Base-by-base conservation (phyloP, 2,329 filamentous ascomycete genomes). In the Fusarium subtropicale region DNA sequence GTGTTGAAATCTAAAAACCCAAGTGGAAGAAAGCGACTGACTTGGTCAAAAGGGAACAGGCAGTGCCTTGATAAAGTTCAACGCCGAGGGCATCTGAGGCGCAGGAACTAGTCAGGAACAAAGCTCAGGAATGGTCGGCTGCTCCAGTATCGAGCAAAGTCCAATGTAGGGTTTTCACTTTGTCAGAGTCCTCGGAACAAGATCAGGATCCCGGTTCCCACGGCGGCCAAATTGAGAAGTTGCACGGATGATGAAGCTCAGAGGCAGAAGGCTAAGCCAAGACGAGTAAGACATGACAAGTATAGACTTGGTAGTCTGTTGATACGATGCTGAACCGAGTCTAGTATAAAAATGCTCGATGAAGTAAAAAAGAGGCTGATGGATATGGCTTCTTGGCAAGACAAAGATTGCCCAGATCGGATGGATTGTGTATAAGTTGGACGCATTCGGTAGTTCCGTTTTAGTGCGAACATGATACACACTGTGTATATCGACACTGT, bases 61-160 rank as follows among this genome's bases (percentile, higher is more conserved):
- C 28, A 31, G 30, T 20, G 26, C 42, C 54, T 38, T 39, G 38
- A 67, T 60, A 54, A 50, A 51, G 55, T 67, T 70, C 54, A 31
- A 56, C 28, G n/a, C 61, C 54, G 50, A 41, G 30, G 16, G 22
- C 9, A 56, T 63, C 20, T 22, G 28, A n/a, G 36, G 24, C 31
- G 18, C n/a, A 38, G 22, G 18, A 41, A 30, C 30, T 61, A 50
- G 45, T 44, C 51, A 56, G 56, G 62, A 66, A 57, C 62, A 47
- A 52, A 44, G 39, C 28, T 4, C 20, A 52, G 57, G 64, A 62
- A 63, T 66, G 64, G 22, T 34, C 26, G 34, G 26, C 33, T 56
- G 42, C 30, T 41, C 46, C 24, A 20, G 24, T 28, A 41, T n/a
- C 18, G 39, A 53, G 13, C 12, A 39, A 44, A 30, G 31, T 6